Conservation (phyloP, 441 rosid genomes). For the Gossypium lobatum region DNA sequence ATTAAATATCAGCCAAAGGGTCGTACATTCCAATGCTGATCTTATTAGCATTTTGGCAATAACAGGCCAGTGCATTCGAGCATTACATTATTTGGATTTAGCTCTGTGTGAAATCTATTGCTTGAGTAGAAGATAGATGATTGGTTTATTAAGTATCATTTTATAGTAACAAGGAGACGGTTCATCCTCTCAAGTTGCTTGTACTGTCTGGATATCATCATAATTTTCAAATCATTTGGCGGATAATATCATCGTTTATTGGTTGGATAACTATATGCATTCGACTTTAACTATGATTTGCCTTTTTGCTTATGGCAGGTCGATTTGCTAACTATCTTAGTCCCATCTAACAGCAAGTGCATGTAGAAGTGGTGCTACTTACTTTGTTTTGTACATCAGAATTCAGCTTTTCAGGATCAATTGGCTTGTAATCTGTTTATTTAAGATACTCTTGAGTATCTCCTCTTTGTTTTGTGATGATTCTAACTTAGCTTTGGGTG, state of each 20-base stretch:
- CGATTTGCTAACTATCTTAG: conserved; percentile 67
- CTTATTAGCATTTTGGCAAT: neutral
- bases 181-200: neutral
- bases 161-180: neutral
- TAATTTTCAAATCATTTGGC: neutral
- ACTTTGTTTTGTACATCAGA: conserved; percentile 9
- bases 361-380: conserved; percentile 11
- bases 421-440: conserved; percentile 12
- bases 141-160: neutral
- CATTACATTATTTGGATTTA: neutral
- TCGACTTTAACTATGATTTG: neutral
- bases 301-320: conserved; percentile 34
- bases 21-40: neutral
- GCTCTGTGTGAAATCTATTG: neutral
- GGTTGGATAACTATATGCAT: neutral
- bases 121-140: neutral
- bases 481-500: conserved; percentile 14
- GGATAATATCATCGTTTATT: neutral
- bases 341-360: conserved; percentile 45
- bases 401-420: conserved; percentile 21
- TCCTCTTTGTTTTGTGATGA: conserved; percentile 3
- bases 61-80: neutral
- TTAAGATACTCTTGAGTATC: conserved; percentile 11
- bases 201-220: neutral
- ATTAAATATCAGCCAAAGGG: neutral